Conservation (phyloP, 2,329 filamentous ascomycete species). For the Aureobasidium sp. region DNA sequence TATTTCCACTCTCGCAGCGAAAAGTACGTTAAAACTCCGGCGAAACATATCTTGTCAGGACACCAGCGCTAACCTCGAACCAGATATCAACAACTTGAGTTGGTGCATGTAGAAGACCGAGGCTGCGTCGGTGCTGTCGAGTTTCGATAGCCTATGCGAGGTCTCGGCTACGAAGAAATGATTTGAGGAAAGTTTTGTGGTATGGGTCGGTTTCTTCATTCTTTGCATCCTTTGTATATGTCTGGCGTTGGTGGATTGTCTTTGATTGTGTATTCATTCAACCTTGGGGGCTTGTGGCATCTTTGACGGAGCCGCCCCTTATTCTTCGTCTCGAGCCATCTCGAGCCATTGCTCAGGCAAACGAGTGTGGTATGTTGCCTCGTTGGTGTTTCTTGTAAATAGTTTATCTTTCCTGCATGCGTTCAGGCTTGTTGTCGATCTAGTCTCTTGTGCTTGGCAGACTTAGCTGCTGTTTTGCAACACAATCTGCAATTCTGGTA, state of each 20-base stretch:
- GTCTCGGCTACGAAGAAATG: slow-evolving; percentile 1
- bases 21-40: slow-evolving; percentile 54
- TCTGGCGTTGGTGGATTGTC: neutral
- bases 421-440: neutral
- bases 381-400: neutral
- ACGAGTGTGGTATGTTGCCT: neutral
- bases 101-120: slow-evolving; percentile 77
- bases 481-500: neutral
- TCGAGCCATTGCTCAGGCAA: neutral
- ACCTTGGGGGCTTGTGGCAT: neutral
- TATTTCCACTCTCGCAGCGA: slow-evolving; percentile 98
- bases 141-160: slow-evolving; percentile 52
- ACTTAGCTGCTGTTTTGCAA: too few relatives aligned
- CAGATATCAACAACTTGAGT: slow-evolving; percentile 85
- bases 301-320: neutral
- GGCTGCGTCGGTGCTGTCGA: slow-evolving; percentile 83
- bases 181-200: neutral
- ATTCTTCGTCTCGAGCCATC: neutral
- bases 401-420: neutral
- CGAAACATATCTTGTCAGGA: neutral
- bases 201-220: neutral
- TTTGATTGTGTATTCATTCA: neutral
- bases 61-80: neutral
- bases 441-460: neutral
- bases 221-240: neutral